A percentile compares a stretch with the other conserved stretches of the same genome.
Conservation (phyloP, 1,284 basidiomycete species). For the Ceratorhiza oryzae-sativae region DNA sequence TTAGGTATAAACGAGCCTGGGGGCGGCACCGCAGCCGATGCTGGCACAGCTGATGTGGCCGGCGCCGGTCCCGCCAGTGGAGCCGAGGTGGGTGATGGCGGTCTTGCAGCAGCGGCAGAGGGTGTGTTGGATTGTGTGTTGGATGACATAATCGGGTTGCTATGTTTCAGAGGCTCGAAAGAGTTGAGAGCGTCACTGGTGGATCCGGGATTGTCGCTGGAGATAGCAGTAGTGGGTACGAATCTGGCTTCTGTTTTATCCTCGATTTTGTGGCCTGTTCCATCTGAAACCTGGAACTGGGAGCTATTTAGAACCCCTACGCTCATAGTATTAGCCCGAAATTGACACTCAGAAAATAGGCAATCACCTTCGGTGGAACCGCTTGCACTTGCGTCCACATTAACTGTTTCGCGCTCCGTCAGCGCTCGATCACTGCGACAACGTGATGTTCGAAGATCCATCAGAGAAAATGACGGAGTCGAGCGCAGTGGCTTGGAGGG, state of each 20-base stretch:
- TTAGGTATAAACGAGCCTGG: not conserved
- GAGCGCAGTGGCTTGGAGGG: conserved; percentile 8
- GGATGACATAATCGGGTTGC: conserved; percentile 8
- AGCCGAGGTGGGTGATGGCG: not conserved
- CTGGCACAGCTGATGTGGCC: not conserved
- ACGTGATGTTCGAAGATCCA: conserved; percentile 8
- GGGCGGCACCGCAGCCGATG: not conserved
- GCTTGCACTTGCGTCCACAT: not conserved
- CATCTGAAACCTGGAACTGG: not conserved
- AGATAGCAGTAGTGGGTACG: not conserved
- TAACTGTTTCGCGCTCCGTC: not conserved
- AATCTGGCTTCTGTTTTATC: too few species aligned
- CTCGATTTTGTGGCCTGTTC: not conserved
- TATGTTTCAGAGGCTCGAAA: not conserved
- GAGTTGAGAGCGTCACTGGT: not conserved
- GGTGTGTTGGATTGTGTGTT: conserved; percentile 5
- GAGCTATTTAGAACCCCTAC: not conserved
- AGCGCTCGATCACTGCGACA: not conserved
- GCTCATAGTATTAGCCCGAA: too few species aligned
- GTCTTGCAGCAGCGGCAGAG: not conserved
- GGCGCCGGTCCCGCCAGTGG: not conserved
- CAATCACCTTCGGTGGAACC: not conserved
- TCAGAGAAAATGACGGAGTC: not conserved
- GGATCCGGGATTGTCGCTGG: not conserved
- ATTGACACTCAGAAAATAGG: not conserved